Evolutionary conservation across 805 yeast species (phyloP), one percentile per base, ranked within the genome.

Genomic region (Pichia phayaonensis): DNA sequence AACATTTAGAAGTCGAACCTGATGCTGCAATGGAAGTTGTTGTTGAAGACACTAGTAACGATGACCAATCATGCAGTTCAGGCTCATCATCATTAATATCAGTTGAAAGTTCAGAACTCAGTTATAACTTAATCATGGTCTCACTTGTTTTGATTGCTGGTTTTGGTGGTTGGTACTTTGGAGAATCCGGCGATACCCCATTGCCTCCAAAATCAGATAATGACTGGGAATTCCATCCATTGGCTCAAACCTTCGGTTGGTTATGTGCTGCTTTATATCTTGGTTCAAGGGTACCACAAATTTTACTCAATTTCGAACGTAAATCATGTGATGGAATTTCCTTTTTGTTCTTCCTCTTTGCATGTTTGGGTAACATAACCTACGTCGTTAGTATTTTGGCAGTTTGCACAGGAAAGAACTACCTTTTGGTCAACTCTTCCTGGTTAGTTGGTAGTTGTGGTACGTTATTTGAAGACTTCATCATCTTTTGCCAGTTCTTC

Each of bases 261-360:
- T 63, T 79, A 40, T 84, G 90, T 70, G 94, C 95, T 8, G 63
- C 72, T 1, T 71, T 86, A 40, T 86, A 86, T 61, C 69, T 92
- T 53, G 96, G 96, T 2, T 90, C 98, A 18, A 75, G 99, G 59
- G 69, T 94, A 27, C 99, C 99, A 1, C 99, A 94, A 69, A 88
- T 94, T 48, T 65, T 88, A 52, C 74, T 92, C 54, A 94, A 94
- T 68, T 88, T 76, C 62, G 75, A 83, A 64, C 77, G 97, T 62
- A 90, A 90, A 68, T 85, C 95, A 2, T 90, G 97, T 64, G 98
- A 94, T 54, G 98, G 98, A 23, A 86, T 92, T 45, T 88, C 96
- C 12, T 88, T 94, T 62, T 75, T 92, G 74, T 92, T 94, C 68
- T 92, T 92, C 69, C 70, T 94, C 22, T 92, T 94, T 74, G 98